Evolutionary conservation across 2,329 filamentous ascomycete species (phyloP), one percentile per base, ranked within the genome.

Genomic region (Gliomastix tumulicola): DNA sequence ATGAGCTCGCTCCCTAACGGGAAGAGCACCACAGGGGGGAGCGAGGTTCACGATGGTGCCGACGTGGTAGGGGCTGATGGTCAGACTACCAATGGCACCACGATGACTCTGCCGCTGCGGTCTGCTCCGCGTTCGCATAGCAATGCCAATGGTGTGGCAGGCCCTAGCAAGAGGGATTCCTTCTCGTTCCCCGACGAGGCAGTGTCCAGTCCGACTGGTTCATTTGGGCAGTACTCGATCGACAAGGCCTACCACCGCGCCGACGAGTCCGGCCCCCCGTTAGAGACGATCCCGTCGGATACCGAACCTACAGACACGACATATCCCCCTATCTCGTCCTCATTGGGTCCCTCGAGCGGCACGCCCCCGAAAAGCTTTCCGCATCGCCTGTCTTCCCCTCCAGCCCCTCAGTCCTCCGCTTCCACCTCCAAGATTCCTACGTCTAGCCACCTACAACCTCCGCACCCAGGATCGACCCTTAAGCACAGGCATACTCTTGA

Each of bases 401-500:
- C 81, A 35, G 51, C 75, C 49, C 76, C 78, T 48, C 62, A 64
- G 37, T 53, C 60, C 19, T 55, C 59, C 36, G 50, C 55, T 21
- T 49, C 57, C 21, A 54, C 62, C 21, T n/a, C n/a, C n/a, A n/a
- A n/a, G n/a, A n/a, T n/a, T n/a, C 65, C 70, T 11, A 62, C 71
- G 2, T 71, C 75, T n/a, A 63, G 63, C 4, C 62, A 70, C 40
- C 57, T 69, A 31, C 70, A 79, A 27, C 66, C 76, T 8, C 48
- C 53, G 4, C 31, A 43, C 25, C 37, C 48, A 18, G 68, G 69
- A 12, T 65, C 74, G 16, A 73, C 76, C 38, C 65, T 90, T 34
- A 83, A 84, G 57, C 87, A 95, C 42, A 79, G 89, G 45, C 84
- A 95, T 61, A 95, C 88, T 1, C 71, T 96, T 19, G 88, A 95